Evolutionary conservation across 192 early-diverging fungal species (phyloP).

Genomic region (Backusella westeae): DNA sequence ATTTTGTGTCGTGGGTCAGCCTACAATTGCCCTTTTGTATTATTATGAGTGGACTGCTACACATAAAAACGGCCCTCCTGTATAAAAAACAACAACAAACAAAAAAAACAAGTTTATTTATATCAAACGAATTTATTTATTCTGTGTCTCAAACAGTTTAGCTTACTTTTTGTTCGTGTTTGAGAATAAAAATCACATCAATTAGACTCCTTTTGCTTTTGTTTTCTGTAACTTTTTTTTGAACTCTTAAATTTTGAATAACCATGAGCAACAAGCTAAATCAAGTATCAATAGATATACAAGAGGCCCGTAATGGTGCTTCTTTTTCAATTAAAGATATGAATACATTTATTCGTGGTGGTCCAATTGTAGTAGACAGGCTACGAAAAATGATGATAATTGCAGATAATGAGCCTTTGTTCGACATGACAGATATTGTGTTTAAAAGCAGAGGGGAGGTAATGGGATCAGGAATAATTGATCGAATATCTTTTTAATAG

Average conservation of each 20-base stretch:
- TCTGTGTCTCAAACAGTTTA: slow-evolving; percentile 1
- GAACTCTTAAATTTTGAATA: neutral
- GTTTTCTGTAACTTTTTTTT: neutral
- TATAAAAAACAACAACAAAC: slow-evolving; percentile 1
- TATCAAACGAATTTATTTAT: slow-evolving; percentile 5
- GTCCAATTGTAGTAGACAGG: slow-evolving; percentile 31
- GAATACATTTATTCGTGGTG: slow-evolving; percentile 77
- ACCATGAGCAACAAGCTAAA: neutral
- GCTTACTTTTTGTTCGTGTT: neutral
- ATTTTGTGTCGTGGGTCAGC: slow-evolving; percentile 81
- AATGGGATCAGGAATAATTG: slow-evolving; percentile 34
- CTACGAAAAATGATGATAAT: slow-evolving; percentile 43
- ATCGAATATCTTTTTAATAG: neutral
- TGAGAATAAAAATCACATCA: neutral
- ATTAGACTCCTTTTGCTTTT: neutral
- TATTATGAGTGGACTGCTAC: slow-evolving; percentile 63
- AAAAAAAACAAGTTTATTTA: neutral
- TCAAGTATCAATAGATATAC: slow-evolving; percentile 40
- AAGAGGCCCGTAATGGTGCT: slow-evolving; percentile 61
- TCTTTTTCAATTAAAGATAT: slow-evolving; percentile 71
- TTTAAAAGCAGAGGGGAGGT: slow-evolving; percentile 29
- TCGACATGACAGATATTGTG: slow-evolving; percentile 41
- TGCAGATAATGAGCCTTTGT: slow-evolving; percentile 53
- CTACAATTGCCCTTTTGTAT: slow-evolving; percentile 68
- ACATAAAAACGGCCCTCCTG: slow-evolving; percentile 15